Percentiles rank a stretch among this genome's conserved stretches.
Evolutionary conservation across 371 early-diverging fungal species (phyloP).

Genomic region (Lichtheimia ornata): DNA sequence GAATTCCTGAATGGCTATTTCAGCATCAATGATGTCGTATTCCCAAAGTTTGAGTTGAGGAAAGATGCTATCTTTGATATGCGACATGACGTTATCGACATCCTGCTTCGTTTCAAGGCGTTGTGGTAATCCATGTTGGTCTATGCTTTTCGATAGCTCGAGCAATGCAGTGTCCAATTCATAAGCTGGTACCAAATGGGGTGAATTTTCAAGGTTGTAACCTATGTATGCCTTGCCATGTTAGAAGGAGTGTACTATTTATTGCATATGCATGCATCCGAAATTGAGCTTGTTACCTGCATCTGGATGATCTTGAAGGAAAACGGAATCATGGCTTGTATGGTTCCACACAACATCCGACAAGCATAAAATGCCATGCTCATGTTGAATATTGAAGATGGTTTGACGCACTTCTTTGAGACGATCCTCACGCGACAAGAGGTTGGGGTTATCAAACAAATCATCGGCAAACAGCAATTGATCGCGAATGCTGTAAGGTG

Average conservation of each 20-base stretch:
- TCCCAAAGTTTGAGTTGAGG: constrained; percentile 84
- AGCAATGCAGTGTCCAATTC: constrained; percentile 88
- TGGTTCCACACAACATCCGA: constrained; percentile 99
- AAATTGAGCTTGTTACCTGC: constrained; percentile 63
- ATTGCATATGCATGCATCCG: constrained; percentile 9
- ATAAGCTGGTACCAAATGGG: constrained; percentile 91
- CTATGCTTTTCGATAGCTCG: constrained; percentile 65
- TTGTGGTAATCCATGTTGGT: constrained; percentile 47
- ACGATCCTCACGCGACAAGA: constrained; percentile 58
- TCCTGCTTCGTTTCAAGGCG: constrained; percentile 66
- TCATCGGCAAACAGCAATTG: constrained; percentile 86
- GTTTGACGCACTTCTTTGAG: constrained; percentile 52
- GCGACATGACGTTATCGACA: constrained; percentile 63
- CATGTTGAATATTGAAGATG: constrained; percentile 57
- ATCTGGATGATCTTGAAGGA: constrained; percentile 94
- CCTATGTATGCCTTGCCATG: constrained; percentile 42
- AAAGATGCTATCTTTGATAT: constrained; percentile 61
- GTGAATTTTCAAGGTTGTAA: constrained; percentile 92
- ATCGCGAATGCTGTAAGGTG: constrained; percentile 94
- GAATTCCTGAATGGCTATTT: constrained; percentile 42
- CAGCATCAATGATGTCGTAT: constrained; percentile 79
- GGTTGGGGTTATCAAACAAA: constrained; percentile 61
- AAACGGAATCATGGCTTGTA: constrained; percentile 86
- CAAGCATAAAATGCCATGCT: constrained; percentile 74
- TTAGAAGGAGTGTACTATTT: background rate